Evolutionary conservation across 108 stramenopile species (phyloP).

Genomic region (Tribonema minus): DNA sequence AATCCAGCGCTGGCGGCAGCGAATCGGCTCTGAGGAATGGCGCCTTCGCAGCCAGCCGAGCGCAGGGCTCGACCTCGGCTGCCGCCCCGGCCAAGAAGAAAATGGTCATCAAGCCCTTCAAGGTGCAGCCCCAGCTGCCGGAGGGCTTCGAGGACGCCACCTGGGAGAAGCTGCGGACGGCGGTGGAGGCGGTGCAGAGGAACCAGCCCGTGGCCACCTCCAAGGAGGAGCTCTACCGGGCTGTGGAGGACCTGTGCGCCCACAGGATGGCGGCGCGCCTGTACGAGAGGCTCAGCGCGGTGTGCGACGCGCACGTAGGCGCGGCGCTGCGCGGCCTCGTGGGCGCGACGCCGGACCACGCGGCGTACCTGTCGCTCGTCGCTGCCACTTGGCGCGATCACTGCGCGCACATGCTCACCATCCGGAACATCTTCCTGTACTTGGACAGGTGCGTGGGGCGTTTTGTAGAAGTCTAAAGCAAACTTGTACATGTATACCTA

Average conservation of each 20-base stretch:
- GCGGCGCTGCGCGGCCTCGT: constrained; percentile 14
- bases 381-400: constrained; percentile 55
- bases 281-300: constrained; percentile 52
- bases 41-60: neutral
- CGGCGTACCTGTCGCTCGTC: constrained; percentile 51
- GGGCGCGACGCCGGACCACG: constrained; percentile 29
- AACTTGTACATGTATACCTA: no score
- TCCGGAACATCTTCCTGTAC: constrained; percentile 72
- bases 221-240: constrained; percentile 61
- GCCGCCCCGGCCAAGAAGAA: constrained; percentile 37
- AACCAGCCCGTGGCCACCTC: constrained; percentile 46
- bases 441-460: constrained; percentile 72
- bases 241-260: constrained; percentile 62
- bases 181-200: constrained; percentile 51
- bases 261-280: constrained; percentile 58
- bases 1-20: no score
- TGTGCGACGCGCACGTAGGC: constrained; percentile 40
- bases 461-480: no score
- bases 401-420: constrained; percentile 62
- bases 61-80: neutral
- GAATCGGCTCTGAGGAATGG: neutral
- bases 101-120: constrained; percentile 58
- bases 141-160: constrained; percentile 52
- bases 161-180: constrained; percentile 52
- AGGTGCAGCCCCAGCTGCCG: constrained; percentile 58